Evolutionary conservation across 768 basidiomycete species (phyloP).

Genomic region (Arthromyces matolae): DNA sequence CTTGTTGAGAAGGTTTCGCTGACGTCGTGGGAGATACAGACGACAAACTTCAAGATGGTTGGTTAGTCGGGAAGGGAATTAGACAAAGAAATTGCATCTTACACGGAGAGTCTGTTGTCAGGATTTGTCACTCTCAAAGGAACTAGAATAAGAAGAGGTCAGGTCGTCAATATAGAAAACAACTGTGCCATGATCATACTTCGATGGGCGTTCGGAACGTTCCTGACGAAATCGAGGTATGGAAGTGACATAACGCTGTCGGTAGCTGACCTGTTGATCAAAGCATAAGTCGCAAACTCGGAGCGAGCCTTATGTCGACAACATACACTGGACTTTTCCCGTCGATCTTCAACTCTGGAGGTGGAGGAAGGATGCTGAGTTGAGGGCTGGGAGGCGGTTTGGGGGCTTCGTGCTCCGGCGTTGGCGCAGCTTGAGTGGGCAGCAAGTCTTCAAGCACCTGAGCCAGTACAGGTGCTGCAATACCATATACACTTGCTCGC

Average conservation of each 20-base stretch:
- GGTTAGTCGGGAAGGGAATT: not conserved
- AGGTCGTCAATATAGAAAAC: too few species aligned
- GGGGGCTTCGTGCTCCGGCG: too few species aligned
- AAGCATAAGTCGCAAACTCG: not conserved
- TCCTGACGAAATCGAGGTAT: conserved; percentile 41
- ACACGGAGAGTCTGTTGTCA: conserved; percentile 36
- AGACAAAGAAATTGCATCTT: conserved; percentile 16
- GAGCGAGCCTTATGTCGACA: not conserved
- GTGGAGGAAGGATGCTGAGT: conserved; percentile 14
- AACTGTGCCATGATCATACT: conserved; percentile 23
- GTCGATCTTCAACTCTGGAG: conserved; percentile 13
- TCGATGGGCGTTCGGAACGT: conserved; percentile 45
- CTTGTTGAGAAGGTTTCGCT: not conserved
- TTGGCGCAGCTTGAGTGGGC: too few species aligned
- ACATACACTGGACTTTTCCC: conserved; percentile 10
- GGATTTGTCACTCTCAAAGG: conserved; percentile 39
- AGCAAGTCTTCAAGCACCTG: not conserved
- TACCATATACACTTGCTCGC: conserved; percentile 22
- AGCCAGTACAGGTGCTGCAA: conserved; percentile 3
- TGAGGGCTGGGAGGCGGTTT: too few species aligned
- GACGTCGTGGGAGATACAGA: conserved; percentile 4
- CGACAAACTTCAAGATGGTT: conserved; percentile 8
- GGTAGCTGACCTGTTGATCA: conserved; percentile 33
- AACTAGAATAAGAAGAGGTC: conserved; percentile 23
- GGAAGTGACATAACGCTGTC: conserved; percentile 50